phyloP scores from a whole-genome alignment of 164 flowering plant species.

The Platanus orientalis region DNA sequence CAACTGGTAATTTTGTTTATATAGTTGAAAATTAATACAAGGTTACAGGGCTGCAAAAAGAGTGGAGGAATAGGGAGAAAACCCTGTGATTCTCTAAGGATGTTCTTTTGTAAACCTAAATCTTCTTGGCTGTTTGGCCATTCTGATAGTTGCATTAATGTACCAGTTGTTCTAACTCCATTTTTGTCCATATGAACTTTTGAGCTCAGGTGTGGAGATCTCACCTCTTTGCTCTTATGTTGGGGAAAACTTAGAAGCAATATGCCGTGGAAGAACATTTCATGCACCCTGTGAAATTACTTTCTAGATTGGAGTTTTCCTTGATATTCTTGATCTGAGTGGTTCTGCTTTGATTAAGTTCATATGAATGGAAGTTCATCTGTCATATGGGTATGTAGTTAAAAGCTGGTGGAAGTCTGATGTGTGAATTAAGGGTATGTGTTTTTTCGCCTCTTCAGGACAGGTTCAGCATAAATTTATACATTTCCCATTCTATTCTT shows the following conservation, averaged over 20 bases:
- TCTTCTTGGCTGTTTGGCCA: no score
- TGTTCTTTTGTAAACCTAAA: no score
- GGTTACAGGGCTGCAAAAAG: no score
- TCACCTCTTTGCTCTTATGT: slow-evolving; percentile 91
- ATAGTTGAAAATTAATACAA: no score
- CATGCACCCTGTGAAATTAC: slow-evolving; percentile 97
- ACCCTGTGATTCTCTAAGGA: no score
- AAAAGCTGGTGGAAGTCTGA: not conserved
- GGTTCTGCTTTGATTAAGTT: not conserved
- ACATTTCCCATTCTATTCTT: not conserved
- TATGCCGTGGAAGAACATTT: slow-evolving; percentile 93
- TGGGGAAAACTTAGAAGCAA: slow-evolving; percentile 94
- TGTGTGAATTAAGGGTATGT: not conserved
- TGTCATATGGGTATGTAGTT: not conserved
- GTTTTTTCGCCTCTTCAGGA: not conserved
- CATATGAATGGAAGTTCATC: not conserved
- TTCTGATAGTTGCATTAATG: no score
- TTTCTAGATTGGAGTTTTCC: slow-evolving; percentile 35
- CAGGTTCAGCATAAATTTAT: not conserved
- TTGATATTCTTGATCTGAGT: not conserved
- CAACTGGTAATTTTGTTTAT: slow-evolving; percentile 54
- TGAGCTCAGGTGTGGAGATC: slow-evolving; percentile 77
- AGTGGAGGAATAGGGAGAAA: no score
- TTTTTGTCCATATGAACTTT: not conserved
- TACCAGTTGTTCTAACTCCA: not conserved